These are phyloP conservation scores for Phaeoacremonium minimum DNA, from an alignment of 2,329 filamentous ascomycete genomes.

Conservation along the genomic window DNA sequence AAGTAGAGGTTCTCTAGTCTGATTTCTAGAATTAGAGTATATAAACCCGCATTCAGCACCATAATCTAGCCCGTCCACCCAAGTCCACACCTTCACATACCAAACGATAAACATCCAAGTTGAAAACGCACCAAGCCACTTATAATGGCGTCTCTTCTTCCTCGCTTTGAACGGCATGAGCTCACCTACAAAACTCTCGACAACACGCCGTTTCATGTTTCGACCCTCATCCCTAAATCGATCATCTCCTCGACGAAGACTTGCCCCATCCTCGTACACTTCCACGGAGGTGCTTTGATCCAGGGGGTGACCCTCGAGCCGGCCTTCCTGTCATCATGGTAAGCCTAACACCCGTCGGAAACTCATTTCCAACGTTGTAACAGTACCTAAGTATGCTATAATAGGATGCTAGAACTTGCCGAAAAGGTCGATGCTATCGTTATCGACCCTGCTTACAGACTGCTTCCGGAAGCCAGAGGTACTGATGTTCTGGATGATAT, in stretches of 20 bases:
- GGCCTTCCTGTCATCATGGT: not conserved
- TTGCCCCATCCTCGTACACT: not conserved
- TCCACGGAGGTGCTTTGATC: not conserved
- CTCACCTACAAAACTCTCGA: not conserved
- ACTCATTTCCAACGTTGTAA: no score
- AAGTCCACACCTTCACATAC: no score
- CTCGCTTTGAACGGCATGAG: not conserved
- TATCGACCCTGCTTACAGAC: not conserved
- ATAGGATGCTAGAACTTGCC: not conserved
- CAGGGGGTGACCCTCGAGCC: not conserved
- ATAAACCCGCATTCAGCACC: no score
- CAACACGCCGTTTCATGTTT: not conserved
- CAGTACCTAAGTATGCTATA: no score
- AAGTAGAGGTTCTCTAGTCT: no score
- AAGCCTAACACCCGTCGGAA: no score
- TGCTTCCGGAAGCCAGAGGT: constrained; percentile 4
- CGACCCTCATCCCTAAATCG: not conserved
- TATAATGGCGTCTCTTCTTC: not conserved
- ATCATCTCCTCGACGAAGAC: not conserved
- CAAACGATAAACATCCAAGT: no score
- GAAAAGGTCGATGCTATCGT: not conserved
- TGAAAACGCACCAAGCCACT: no score
- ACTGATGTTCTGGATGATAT: constrained; percentile 13
- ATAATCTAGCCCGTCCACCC: no score
- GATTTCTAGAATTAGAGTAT: no score